These are phyloP conservation scores for Entelexis paramagnoliae DNA, from an alignment of 1,139 yeast species.

Conservation along the genomic window DNA sequence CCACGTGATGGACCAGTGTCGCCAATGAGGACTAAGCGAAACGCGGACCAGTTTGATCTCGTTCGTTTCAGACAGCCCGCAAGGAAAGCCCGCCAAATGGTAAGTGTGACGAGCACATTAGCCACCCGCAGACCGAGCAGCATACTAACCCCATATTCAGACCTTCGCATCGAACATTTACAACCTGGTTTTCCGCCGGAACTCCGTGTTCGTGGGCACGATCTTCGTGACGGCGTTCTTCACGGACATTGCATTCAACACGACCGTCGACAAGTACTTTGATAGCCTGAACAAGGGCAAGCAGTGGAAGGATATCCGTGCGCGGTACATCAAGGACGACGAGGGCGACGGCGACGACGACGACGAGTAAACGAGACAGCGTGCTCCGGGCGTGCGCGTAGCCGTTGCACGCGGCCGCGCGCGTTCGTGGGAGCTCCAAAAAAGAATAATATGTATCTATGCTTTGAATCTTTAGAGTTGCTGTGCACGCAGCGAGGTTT, in stretches of 20 bases:
- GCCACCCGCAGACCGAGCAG: not conserved
- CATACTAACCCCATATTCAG: slow-evolving; percentile 5
- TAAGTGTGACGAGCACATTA: not conserved
- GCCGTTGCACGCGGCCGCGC: too few relatives aligned
- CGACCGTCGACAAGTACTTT: slow-evolving; percentile 69
- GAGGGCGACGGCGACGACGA: slow-evolving; percentile 28
- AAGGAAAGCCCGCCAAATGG: slow-evolving; percentile 4
- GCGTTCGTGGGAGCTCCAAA: not conserved
- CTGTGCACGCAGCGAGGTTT: not conserved
- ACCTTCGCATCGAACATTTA: slow-evolving; percentile 43
- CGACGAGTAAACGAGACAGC: slow-evolving; percentile 13
- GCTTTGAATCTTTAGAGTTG: not conserved
- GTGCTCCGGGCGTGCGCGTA: too few relatives aligned
- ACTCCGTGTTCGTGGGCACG: slow-evolving; percentile 80
- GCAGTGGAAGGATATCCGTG: slow-evolving; percentile 92
- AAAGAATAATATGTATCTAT: not conserved
- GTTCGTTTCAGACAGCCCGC: not conserved
- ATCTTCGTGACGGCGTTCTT: slow-evolving; percentile 79
- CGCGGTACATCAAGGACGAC: slow-evolving; percentile 37
- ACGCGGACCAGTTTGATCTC: not conserved
- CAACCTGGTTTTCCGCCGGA: slow-evolving; percentile 80
- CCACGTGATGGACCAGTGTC: not conserved
- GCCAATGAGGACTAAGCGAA: slow-evolving; percentile 22
- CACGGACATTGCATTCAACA: slow-evolving; percentile 79
- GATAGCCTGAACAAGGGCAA: slow-evolving; percentile 87